Evolutionary conservation across 108 stramenopile species (phyloP).

Genomic region (Discostella stelligeroides): DNA sequence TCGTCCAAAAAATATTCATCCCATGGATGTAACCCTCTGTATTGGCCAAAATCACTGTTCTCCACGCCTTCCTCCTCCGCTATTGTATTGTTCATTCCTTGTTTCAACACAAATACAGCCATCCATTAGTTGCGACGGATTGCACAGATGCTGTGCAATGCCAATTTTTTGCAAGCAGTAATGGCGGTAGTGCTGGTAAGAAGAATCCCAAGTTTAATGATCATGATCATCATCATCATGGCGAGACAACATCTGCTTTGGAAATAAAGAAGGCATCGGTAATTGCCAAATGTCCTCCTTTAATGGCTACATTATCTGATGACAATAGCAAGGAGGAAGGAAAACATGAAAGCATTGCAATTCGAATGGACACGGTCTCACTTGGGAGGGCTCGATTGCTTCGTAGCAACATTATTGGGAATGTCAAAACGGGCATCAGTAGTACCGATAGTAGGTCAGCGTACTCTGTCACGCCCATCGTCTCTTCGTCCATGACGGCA

Average conservation of each 20-base stretch:
- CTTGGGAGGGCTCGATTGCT: conserved; percentile 22
- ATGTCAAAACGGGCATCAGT: background rate
- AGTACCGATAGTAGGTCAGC: background rate
- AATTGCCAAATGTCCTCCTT: background rate
- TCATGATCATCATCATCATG: background rate
- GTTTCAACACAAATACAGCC: background rate
- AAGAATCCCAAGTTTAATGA: background rate
- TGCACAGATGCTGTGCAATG: conserved; percentile 4
- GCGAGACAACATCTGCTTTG: background rate
- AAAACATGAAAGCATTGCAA: background rate
- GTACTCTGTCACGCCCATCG: background rate
- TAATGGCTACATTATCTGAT: background rate
- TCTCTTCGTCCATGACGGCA: background rate
- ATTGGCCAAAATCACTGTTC: too few relatives aligned
- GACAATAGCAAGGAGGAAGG: background rate
- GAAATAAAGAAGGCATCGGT: background rate
- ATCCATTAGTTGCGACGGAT: conserved; percentile 4
- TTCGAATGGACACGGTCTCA: conserved; percentile 22
- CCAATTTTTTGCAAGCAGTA: background rate
- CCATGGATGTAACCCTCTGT: too few relatives aligned
- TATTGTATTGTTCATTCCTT: too few relatives aligned
- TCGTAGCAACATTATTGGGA: conserved; percentile 10
- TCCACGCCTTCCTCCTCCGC: background rate
- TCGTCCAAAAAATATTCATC: too few relatives aligned
- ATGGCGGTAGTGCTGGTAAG: background rate